Conservation (phyloP, 441 rosid genomes). For the Corymbia citriodora region DNA sequence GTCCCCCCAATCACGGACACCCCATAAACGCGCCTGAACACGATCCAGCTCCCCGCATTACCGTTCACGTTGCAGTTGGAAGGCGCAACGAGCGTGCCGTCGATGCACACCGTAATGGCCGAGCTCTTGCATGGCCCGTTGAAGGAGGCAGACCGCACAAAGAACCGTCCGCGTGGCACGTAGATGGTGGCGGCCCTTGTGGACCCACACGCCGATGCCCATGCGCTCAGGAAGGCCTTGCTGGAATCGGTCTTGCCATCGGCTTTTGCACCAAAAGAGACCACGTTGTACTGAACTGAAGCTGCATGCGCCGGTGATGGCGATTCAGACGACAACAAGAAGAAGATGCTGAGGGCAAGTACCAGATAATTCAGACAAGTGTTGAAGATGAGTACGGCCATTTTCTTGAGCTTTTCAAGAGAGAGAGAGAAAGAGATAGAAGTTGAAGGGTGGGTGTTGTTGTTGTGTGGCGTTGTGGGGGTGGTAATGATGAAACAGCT, state of each 20-base stretch:
- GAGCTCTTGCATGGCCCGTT: slow-evolving; percentile 1
- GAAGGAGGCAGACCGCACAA: background rate
- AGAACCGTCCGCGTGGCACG: background rate
- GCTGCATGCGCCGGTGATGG: background rate
- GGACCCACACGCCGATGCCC: background rate
- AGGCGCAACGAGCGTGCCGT: background rate
- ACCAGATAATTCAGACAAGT: background rate
- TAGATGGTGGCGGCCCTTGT: background rate
- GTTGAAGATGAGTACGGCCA: background rate
- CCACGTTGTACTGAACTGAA: background rate
- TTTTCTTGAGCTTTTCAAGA: background rate
- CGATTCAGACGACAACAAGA: background rate
- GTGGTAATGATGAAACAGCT: background rate
- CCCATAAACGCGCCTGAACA: slow-evolving; percentile 27
- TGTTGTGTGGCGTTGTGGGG: background rate
- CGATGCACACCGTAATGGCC: slow-evolving; percentile 1
- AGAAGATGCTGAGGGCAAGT: background rate
- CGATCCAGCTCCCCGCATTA: slow-evolving; percentile 1
- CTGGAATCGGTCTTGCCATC: background rate
- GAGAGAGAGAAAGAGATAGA: background rate
- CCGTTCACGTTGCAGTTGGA: slow-evolving; percentile 8
- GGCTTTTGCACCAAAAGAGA: background rate
- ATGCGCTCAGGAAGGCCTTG: background rate
- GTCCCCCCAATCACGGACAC: slow-evolving; percentile 44
- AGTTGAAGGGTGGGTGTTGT: background rate